These are phyloP conservation scores for Rhizophagus clarus DNA, from an alignment of 192 early-diverging fungal genomes.

Conservation along the genomic window DNA sequence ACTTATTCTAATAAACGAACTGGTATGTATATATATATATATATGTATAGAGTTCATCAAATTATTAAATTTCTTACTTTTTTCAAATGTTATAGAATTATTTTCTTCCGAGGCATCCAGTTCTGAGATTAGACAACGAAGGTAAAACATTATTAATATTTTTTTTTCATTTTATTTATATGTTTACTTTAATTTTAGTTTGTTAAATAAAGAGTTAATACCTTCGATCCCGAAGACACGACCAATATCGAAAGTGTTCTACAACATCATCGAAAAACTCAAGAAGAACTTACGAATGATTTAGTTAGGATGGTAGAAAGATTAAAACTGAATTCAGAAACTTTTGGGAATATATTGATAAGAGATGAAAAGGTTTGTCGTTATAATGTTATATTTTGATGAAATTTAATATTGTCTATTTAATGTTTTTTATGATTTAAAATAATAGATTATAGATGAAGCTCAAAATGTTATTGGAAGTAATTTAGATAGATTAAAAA, in stretches of 20 bases:
- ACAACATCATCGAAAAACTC: constrained; percentile 53
- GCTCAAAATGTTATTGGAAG: constrained; percentile 40
- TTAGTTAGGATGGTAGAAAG: constrained; percentile 48
- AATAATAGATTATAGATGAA: constrained; percentile 39
- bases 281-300: constrained; percentile 53
- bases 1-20: neutral
- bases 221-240: constrained; percentile 37
- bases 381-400: no score
- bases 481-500: constrained; percentile 43
- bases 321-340: constrained; percentile 50
- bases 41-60: neutral
- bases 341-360: constrained; percentile 47
- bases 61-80: neutral
- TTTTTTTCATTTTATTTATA: neutral
- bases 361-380: constrained; percentile 44
- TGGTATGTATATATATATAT: neutral
- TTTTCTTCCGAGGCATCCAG: constrained; percentile 11
- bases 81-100: neutral
- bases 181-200: neutral
- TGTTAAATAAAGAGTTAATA: neutral
- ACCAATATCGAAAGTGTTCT: constrained; percentile 44
- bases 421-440: neutral
- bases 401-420: neutral
- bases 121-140: constrained; percentile 19
- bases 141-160: neutral